A percentile compares a stretch with the other conserved stretches of the same genome.
Conservation (phyloP, 192 early-diverging fungal species). For the Phycomyces blakesleeanus region DNA sequence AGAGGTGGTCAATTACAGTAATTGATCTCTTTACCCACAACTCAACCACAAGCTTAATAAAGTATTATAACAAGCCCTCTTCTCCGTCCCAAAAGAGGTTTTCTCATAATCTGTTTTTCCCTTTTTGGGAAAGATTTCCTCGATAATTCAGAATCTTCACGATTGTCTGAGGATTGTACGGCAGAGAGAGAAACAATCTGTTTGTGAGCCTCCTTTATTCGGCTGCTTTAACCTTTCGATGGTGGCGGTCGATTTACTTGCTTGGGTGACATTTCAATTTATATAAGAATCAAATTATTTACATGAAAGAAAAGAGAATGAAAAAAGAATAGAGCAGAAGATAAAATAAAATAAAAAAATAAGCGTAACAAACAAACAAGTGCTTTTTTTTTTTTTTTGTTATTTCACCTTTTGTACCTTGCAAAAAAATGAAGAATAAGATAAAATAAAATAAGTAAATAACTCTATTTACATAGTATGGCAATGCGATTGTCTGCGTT, state of each 20-base stretch:
- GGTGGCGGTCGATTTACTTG: not conserved
- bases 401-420: too few relatives aligned
- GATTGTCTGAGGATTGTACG: conserved; percentile 11
- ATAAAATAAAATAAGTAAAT: not conserved
- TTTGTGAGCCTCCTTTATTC: not conserved
- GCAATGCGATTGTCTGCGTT: not conserved
- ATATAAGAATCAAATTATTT: not conserved
- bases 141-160: not conserved
- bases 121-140: conserved; percentile 17
- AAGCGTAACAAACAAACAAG: too few relatives aligned
- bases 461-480: not conserved
- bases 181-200: conserved; percentile 5
- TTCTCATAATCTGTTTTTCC: conserved; percentile 17
- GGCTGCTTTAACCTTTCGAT: not conserved
- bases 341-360: not conserved
- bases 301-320: not conserved
- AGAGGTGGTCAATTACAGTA: too few relatives aligned
- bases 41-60: not conserved
- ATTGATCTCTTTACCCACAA: not conserved
- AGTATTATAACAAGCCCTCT: too few relatives aligned
- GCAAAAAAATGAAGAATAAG: not conserved
- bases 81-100: not conserved
- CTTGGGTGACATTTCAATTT: conserved; percentile 1
- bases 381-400: too few relatives aligned
- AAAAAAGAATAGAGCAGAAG: not conserved